Conservation (phyloP, 2,329 filamentous ascomycete species). For the Neoscytalidium dimidiatum region DNA sequence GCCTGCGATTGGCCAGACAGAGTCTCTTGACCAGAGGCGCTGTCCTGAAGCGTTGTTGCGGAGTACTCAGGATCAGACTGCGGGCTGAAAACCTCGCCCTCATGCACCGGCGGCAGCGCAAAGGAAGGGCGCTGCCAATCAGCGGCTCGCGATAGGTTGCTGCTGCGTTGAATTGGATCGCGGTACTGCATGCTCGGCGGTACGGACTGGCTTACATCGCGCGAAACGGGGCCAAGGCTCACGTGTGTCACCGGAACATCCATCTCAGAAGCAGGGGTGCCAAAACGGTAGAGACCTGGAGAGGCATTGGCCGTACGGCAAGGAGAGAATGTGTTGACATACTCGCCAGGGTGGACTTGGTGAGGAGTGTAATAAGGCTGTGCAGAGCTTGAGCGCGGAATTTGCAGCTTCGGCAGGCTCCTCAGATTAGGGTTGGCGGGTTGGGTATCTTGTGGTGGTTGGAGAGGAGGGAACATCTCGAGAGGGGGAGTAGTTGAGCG, state of each 20-base stretch:
- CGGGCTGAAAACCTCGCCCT: constrained; percentile 56
- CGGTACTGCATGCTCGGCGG: constrained; percentile 88
- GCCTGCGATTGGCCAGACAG: not conserved
- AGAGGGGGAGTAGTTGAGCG: constrained; percentile 40
- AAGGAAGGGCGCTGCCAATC: constrained; percentile 66
- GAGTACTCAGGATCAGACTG: constrained; percentile 27
- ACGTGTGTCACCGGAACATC: constrained; percentile 79
- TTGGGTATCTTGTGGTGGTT: constrained; percentile 32
- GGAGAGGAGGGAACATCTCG: constrained; percentile 43
- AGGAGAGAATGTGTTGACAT: constrained; percentile 38
- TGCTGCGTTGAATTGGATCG: constrained; percentile 50
- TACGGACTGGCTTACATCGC: constrained; percentile 84
- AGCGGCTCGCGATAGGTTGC: constrained; percentile 40
- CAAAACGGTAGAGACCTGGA: constrained; percentile 71
- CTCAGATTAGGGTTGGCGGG: constrained; percentile 53
- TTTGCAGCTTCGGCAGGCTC: constrained; percentile 58
- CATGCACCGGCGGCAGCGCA: constrained; percentile 69
- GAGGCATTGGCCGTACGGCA: constrained; percentile 50
- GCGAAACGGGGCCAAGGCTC: constrained; percentile 69
- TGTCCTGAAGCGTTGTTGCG: constrained; percentile 23
- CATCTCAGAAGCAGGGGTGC: constrained; percentile 88
- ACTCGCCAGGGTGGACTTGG: constrained; percentile 27
- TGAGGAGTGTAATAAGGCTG: constrained; percentile 26
- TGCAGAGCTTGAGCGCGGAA: constrained; percentile 49
- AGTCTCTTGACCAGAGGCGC: constrained; percentile 15